Percentiles rank a stretch among this genome's conserved stretches.
Conservation (phyloP, 495 filamentous ascomycete species). For the Xylaria acuta region DNA sequence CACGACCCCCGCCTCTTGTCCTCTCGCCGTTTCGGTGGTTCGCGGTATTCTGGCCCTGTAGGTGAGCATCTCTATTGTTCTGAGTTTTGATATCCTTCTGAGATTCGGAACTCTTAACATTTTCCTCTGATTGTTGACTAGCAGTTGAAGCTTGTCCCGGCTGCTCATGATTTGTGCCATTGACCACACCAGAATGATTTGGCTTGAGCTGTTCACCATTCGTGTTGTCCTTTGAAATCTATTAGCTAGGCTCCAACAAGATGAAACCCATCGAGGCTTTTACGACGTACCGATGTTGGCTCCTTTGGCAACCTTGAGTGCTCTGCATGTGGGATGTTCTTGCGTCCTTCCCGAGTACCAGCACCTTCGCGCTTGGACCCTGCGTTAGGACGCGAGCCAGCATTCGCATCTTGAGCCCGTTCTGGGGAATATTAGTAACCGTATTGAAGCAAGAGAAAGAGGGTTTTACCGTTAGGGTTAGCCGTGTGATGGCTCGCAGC, state of each 20-base stretch:
- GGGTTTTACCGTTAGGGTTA: conserved; percentile 28
- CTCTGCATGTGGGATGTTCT: conserved; percentile 29
- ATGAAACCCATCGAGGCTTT: neutral
- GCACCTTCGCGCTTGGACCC: conserved; percentile 56
- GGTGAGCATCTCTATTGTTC: conserved; percentile 28
- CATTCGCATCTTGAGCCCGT: conserved; percentile 33
- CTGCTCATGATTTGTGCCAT: conserved; percentile 28
- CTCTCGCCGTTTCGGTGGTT: conserved; percentile 32
- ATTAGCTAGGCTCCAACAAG: neutral
- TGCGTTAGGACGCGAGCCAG: conserved; percentile 25
- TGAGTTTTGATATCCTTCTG: conserved; percentile 32
- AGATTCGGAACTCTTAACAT: conserved; percentile 24
- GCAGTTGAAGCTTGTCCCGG: conserved; percentile 12
- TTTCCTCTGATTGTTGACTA: conserved; percentile 33
- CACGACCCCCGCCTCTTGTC: conserved; percentile 33
- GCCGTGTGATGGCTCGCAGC: conserved; percentile 37
- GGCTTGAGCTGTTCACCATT: conserved; percentile 35
- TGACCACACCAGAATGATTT: conserved; percentile 27
- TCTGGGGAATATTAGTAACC: conserved; percentile 32
- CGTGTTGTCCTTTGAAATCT: conserved; percentile 22
- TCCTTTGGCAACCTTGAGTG: conserved; percentile 30
- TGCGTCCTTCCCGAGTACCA: conserved; percentile 44
- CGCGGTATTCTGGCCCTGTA: conserved; percentile 30
- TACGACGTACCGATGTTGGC: conserved; percentile 30
- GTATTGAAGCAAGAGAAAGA: neutral